Evolutionary conservation across 164 flowering plant species (phyloP).

Genomic region (Sedum album): DNA sequence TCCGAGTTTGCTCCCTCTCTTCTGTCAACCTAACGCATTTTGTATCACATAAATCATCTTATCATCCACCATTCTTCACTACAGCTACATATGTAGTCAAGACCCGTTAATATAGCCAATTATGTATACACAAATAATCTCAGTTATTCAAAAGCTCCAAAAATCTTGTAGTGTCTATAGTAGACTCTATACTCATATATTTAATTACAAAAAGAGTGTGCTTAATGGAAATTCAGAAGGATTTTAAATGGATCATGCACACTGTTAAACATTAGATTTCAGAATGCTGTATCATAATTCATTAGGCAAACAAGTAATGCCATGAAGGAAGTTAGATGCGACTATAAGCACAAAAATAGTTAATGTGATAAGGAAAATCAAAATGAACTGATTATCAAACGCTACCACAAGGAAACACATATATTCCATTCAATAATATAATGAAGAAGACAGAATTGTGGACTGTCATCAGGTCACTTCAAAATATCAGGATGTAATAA

Average conservation of each 20-base stretch:
- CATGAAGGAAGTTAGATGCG: background rate
- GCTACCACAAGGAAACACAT: background rate
- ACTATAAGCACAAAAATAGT: background rate
- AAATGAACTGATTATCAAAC: background rate
- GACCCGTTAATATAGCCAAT: background rate
- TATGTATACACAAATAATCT: background rate
- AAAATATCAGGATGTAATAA: background rate
- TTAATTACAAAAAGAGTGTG: background rate
- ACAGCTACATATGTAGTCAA: background rate
- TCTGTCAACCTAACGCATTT: conserved; percentile 47
- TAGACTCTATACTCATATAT: background rate
- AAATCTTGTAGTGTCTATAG: background rate
- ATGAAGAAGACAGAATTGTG: background rate
- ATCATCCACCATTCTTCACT: background rate
- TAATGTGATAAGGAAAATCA: background rate
- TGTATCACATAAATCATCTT: background rate
- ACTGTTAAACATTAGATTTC: background rate
- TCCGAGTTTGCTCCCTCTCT: conserved; percentile 67
- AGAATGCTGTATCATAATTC: background rate
- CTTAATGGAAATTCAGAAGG: background rate
- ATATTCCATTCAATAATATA: background rate
- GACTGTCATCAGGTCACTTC: background rate
- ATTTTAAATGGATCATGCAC: background rate
- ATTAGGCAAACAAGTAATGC: background rate
- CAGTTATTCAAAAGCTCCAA: background rate